phyloP scores from a whole-genome alignment of 441 rosid species.

The Croton setiger region DNA sequence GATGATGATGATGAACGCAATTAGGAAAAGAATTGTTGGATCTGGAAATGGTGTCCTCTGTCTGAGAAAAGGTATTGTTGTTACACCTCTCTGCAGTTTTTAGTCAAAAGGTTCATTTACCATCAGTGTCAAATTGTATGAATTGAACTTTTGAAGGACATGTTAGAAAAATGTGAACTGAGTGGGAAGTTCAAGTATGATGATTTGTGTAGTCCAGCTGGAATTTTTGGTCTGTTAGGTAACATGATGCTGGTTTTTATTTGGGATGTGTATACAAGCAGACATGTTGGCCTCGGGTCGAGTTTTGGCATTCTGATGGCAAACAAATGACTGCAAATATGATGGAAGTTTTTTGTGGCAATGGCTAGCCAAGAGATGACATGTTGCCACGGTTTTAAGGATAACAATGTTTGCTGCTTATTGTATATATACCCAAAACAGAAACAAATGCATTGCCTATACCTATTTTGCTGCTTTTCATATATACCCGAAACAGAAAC shows the following conservation, averaged over 20 bases:
- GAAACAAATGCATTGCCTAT: no score
- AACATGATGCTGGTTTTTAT: background rate
- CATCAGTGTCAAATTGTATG: background rate
- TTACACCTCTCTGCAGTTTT: background rate
- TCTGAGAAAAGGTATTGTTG: constrained; percentile 10
- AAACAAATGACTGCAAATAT: no score
- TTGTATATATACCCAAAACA: no score
- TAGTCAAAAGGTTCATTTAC: background rate
- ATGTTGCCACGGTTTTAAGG: background rate
- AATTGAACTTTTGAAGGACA: background rate
- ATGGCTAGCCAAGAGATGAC: background rate
- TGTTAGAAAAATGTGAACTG: background rate
- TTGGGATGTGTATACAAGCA: background rate
- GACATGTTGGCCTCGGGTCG: no score
- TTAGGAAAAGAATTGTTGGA: constrained; percentile 18
- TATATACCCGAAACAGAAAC: no score
- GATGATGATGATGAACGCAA: constrained; percentile 29
- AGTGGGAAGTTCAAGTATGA: background rate
- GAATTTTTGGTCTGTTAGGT: background rate
- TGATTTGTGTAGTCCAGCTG: no score
- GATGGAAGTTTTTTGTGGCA: background rate
- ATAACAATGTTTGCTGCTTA: background rate
- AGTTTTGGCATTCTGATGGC: background rate
- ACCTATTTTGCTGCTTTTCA: background rate
- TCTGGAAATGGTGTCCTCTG: constrained; percentile 15